These are phyloP conservation scores for Lolium rigidum DNA, from an alignment of 176 grass and related monocot genomes.

Conservation along the genomic window DNA sequence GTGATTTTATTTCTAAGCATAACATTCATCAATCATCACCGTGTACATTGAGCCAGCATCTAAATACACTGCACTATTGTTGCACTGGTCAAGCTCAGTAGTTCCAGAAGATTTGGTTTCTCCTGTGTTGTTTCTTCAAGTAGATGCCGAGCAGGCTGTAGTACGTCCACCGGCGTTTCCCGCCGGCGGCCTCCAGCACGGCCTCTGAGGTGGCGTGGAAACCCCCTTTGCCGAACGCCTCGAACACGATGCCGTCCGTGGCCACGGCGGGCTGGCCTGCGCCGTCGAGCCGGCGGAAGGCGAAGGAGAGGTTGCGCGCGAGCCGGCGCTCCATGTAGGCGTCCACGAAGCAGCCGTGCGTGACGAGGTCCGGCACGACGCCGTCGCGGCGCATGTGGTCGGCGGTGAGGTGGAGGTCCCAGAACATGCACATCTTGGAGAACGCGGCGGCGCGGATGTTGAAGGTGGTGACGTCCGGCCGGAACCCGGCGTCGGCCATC, in stretches of 20 bases:
- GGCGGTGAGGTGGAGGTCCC: constrained; percentile 89
- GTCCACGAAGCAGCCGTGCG: constrained; percentile 80
- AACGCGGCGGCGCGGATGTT: constrained; percentile 74
- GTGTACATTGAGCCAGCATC: not conserved
- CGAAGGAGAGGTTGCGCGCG: constrained; percentile 70
- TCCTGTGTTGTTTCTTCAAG: constrained; percentile 70
- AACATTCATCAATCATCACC: constrained; percentile 2
- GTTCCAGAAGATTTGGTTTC: constrained; percentile 91
- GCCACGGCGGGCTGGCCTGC: constrained; percentile 44
- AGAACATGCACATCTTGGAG: constrained; percentile 97
- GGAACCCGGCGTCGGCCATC: constrained; percentile 72
- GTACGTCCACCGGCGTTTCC: constrained; percentile 67
- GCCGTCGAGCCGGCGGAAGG: constrained; percentile 55
- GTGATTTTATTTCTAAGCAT: not conserved
- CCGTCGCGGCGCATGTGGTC: constrained; percentile 80
- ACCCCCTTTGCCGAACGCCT: constrained; percentile 81
- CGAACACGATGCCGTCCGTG: constrained; percentile 71
- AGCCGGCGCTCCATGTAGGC: constrained; percentile 80
- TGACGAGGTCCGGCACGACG: constrained; percentile 76
- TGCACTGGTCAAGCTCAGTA: constrained; percentile 58
- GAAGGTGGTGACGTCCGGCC: constrained; percentile 82
- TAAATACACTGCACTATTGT: not conserved
- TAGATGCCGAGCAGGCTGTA: constrained; percentile 62
- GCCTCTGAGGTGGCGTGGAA: constrained; percentile 77
- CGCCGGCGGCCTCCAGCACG: constrained; percentile 53